Percentiles rank a stretch among this genome's conserved stretches.
These are phyloP conservation scores for Silene latifolia DNA, from an alignment of 148 eudicot genomes.

Conservation along the genomic window DNA sequence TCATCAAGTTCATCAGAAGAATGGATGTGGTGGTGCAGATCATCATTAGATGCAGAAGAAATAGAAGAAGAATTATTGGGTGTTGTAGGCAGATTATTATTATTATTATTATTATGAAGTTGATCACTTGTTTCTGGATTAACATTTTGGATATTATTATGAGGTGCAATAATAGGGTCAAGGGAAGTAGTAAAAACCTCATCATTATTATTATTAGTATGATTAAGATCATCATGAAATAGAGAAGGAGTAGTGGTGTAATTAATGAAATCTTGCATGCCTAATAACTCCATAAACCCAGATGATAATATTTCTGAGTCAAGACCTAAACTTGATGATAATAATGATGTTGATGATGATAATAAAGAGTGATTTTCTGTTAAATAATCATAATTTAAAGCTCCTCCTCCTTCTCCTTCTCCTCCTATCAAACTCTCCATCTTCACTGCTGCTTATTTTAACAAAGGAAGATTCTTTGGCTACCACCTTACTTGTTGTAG, in stretches of 20 bases:
- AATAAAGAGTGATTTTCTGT: slow-evolving; percentile 8
- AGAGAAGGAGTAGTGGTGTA: slow-evolving; percentile 17
- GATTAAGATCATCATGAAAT: slow-evolving; percentile 19
- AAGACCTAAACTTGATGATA: slow-evolving; percentile 8
- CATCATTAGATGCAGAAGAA: slow-evolving; percentile 44
- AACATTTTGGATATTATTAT: neutral
- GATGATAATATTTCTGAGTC: neutral
- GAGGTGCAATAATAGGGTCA: no score
- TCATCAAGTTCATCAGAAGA: slow-evolving; percentile 22
- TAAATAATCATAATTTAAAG: slow-evolving; percentile 14
- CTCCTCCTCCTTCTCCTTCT: neutral
- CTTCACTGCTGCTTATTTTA: neutral
- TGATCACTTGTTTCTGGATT: slow-evolving; percentile 27
- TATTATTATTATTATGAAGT: slow-evolving; percentile 8
- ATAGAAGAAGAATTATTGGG: slow-evolving; percentile 48
- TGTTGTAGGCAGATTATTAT: slow-evolving; percentile 41
- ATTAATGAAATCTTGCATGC: slow-evolving; percentile 39
- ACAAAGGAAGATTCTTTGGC: neutral
- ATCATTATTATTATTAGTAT: neutral
- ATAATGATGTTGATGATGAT: neutral
- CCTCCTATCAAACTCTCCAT: slow-evolving; percentile 23
- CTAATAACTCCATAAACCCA: slow-evolving; percentile 78
- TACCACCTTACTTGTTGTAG: neutral
- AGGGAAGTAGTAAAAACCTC: neutral
- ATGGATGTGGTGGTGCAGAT: slow-evolving; percentile 10